Evolutionary conservation across 345 rosid genomes (phyloP).

Genomic region (Gossypium ekmanianum): DNA sequence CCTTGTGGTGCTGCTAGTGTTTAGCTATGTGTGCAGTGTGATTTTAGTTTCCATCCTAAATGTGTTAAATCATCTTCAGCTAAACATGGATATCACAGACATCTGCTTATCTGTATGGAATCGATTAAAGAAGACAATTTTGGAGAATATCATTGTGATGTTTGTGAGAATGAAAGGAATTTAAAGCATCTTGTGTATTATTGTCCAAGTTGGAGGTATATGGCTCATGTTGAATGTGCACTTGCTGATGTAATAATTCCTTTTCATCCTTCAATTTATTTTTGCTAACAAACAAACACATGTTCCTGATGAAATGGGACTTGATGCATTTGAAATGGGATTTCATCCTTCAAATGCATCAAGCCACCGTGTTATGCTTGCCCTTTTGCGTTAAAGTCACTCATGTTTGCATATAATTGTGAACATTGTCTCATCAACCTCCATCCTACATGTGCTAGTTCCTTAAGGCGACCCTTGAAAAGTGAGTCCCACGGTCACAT

Average conservation of each 20-base stretch:
- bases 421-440: background rate
- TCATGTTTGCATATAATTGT: background rate
- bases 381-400: fast-evolving
- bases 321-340: too few relatives aligned
- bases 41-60: background rate
- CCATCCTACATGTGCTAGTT: background rate
- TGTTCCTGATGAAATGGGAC: too few relatives aligned
- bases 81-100: background rate
- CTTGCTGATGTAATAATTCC: background rate
- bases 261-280: background rate
- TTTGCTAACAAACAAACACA: too few relatives aligned
- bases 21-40: background rate
- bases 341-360: too few relatives aligned
- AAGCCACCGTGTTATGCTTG: background rate
- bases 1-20: too few relatives aligned
- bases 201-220: background rate
- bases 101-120: background rate
- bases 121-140: background rate
- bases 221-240: background rate
- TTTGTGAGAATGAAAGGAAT: background rate
- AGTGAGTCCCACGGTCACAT: background rate
- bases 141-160: background rate
- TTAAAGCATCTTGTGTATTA: background rate
- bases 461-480: background rate
- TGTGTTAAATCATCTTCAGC: background rate